phyloP scores from a whole-genome alignment of 129 eudicot genomes.

The Lactuca saligna region DNA sequence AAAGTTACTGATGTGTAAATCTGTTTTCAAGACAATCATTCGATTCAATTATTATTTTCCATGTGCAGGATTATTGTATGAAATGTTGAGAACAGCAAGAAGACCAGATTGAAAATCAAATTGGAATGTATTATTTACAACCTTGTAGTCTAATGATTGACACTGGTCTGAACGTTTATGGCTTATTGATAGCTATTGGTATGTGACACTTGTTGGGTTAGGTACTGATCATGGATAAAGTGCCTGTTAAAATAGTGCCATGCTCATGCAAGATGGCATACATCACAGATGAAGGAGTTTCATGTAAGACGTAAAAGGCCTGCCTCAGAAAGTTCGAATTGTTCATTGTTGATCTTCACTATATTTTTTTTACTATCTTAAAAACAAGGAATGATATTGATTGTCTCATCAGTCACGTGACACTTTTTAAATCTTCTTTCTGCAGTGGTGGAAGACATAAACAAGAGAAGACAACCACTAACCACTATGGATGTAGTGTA shows the following conservation, averaged over 20 bases:
- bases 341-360: conserved; percentile 4
- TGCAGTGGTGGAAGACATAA: conserved; percentile 97
- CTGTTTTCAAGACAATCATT: not conserved
- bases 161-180: conserved; percentile 1
- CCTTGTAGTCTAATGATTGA: not conserved
- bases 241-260: conserved; percentile 84
- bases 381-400: conserved; percentile 13
- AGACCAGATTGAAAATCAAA: conserved; percentile 69
- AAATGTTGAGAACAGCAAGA: conserved; percentile 88
- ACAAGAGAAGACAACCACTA: conserved; percentile 86
- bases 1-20: conserved; percentile 12
- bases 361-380: conserved; percentile 5
- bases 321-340: conserved; percentile 34
- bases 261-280: conserved; percentile 96
- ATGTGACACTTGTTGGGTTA: conserved; percentile 31
- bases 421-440: conserved; percentile 12
- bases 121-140: conserved; percentile 92
- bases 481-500: conserved; percentile 95
- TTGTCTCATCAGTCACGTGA: conserved; percentile 1
- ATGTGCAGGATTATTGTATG: conserved; percentile 70
- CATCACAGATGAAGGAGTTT: conserved; percentile 89
- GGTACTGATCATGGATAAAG: conserved; percentile 95
- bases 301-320: too few species aligned
- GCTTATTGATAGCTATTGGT: not conserved
- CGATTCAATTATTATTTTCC: conserved; percentile 10